phyloP scores from a whole-genome alignment of 2,329 filamentous ascomycete genomes.

The Diaporthe sp. region DNA sequence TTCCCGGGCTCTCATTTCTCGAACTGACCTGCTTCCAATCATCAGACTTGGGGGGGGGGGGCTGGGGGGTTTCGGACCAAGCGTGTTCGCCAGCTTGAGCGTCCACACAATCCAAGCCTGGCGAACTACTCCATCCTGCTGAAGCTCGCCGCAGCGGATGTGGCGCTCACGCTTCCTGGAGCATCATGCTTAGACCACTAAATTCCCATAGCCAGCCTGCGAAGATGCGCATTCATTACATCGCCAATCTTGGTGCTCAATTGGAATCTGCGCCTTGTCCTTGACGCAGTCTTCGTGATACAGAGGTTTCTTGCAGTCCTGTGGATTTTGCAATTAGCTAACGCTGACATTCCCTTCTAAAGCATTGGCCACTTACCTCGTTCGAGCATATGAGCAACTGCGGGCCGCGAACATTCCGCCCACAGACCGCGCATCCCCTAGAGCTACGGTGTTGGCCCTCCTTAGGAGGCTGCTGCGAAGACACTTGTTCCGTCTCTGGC shows the following conservation, averaged over 20 bases:
- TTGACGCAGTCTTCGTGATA: constrained; percentile 65
- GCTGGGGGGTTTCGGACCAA: no score
- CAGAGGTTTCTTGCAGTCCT: constrained; percentile 60
- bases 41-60: background rate
- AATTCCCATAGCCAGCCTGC: background rate
- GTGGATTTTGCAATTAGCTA: constrained; percentile 26
- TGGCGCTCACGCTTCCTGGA: background rate
- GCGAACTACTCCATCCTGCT: background rate
- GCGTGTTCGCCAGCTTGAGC: background rate
- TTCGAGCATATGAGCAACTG: constrained; percentile 65
- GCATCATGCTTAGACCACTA: background rate
- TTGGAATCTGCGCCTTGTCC: constrained; percentile 52
- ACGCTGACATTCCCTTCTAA: constrained; percentile 39
- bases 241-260: constrained; percentile 56
- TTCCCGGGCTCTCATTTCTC: background rate
- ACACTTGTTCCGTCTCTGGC: constrained; percentile 45
- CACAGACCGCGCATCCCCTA: constrained; percentile 64
- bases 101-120: background rate
- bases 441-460: constrained; percentile 57
- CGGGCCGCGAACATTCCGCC: constrained; percentile 62
- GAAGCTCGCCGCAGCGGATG: background rate
- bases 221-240: constrained; percentile 57
- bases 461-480: constrained; percentile 47
- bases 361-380: constrained; percentile 53
- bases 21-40: background rate